Base-by-base conservation (phyloP, 257 asterid species). In the Phtheirospermum japonicum region DNA sequence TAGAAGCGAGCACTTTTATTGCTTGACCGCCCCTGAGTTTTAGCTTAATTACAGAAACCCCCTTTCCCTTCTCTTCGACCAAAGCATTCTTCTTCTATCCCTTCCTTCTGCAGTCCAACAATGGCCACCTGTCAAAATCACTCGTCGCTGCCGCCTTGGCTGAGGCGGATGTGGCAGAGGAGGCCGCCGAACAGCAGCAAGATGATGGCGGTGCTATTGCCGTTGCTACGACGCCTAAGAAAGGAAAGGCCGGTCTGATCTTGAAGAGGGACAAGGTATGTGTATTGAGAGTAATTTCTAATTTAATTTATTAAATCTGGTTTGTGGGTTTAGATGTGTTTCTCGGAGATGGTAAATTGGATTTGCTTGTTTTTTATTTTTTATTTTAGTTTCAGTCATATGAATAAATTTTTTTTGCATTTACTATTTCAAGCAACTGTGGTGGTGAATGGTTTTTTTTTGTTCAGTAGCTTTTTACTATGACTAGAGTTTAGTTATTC, bases 241-340 rank as follows among this genome's bases (percentile, higher is more conserved):
- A 77, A 73, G 97, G 97, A 48, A 90, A 90, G 76, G 96, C 97
- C 70, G 96, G 90, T 23, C 76, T 90, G 82, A 85, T 69, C 28
- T 75, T 87, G 72, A 90, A 87, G 79, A 85, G 90, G 76, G 96
- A 90, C 68, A 83, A 90, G 57, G 96, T 90, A 89, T 66, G 85
- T 66, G 54, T 42, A 4, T 42, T 4, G 6, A 11, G 7, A n/a
- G 4, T 1, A 4, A 19, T 1, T 55, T 31, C 53, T 0, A 56
- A 23, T 30, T 19, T 31, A 52, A 48, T 6, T 46, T n/a, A 49
- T 13, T 10, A 9, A 3, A 12, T 11, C 5, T 9, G 43, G n/a
- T 50, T 37, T 28, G 26, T 62, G 31, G 28, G 19, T 13, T 40
- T 50, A 18, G 18, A 42, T n/a, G n/a, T n/a, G n/a, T n/a, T n/a